Evolutionary conservation across 441 rosid species (phyloP), one percentile per base, ranked within the genome.

Genomic region (Gossypium lobatum): DNA sequence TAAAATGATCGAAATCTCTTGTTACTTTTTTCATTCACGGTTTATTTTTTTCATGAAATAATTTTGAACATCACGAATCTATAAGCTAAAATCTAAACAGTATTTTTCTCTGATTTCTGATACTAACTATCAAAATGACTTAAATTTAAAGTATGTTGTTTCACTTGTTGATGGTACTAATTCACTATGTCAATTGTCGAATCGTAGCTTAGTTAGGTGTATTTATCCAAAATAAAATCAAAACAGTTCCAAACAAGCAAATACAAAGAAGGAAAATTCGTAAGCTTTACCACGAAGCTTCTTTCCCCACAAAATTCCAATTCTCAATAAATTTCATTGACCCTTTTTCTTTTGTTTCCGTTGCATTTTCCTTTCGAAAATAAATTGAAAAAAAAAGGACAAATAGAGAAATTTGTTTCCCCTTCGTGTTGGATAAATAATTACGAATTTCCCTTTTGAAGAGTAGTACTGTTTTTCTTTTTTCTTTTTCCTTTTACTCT

Each of bases 81-180:
- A 5, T 1, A 0, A 34, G 5, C 0, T 0, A 34, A 34, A 34
- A 34, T 34, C 0, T 0, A 34, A 34, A 34, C 39, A 34, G 0
- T 0, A 1, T 34, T 34, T 0, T 34, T 6, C 2, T 34, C 2
- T 0, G 1, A 34, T 6, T 6, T 5, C 0, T 1, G 0, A 34
- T 6, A 6, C 0, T 34, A 34, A 34, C 39, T 6, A 34, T 34
- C 8, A 34, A 6, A 34, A 1, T 34, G 0, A 34, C 6, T 34
- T 34, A 0, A 0, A 34, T 34, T 0, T 6, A 6, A 34, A 0
- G 2, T 6, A 34, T 6, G 2, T 34, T 34, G 0, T 34, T 5
- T 6, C 39, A 6, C 39, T 34, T 34, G 1, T 34, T 34, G 2
- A 34, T 34, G 0, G 0, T 6, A 34, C 1, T 34, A 34, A 5